Conservation (phyloP, 495 filamentous ascomycete genomes). For the Letharia lupina region DNA sequence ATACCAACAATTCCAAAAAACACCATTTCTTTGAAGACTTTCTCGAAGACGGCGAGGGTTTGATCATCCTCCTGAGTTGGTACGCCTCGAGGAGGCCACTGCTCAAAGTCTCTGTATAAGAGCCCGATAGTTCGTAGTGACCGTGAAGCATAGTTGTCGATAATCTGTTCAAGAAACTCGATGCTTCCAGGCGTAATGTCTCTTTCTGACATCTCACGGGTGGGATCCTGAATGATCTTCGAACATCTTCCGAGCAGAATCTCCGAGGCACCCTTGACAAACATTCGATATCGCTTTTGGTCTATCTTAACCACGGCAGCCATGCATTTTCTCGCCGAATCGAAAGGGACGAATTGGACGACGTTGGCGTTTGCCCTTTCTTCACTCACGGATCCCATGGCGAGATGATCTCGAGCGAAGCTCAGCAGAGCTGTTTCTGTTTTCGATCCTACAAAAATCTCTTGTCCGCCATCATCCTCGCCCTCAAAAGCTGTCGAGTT, state of each 20-base stretch:
- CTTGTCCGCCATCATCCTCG: slow-evolving; percentile 51
- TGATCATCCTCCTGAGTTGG: slow-evolving; percentile 59
- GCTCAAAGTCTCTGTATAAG: slow-evolving; percentile 78
- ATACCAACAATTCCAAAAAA: slow-evolving; percentile 77
- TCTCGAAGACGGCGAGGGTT: slow-evolving; percentile 66
- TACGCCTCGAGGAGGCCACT: slow-evolving; percentile 71
- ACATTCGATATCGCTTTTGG: slow-evolving; percentile 60
- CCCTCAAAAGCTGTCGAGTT: slow-evolving; percentile 90
- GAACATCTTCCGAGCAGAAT: slow-evolving; percentile 69
- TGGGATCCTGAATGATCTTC: slow-evolving; percentile 63
- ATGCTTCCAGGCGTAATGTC: slow-evolving; percentile 51
- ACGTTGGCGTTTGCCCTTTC: slow-evolving; percentile 61
- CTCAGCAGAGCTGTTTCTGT: slow-evolving; percentile 77
- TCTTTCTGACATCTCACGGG: slow-evolving; percentile 44
- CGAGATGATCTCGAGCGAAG: slow-evolving; percentile 68
- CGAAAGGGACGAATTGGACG: slow-evolving; percentile 74
- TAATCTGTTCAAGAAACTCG: slow-evolving; percentile 53
- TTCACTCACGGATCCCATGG: slow-evolving; percentile 60
- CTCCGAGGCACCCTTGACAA: slow-evolving; percentile 85
- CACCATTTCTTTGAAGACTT: slow-evolving; percentile 69
- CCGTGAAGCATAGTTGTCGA: slow-evolving; percentile 67
- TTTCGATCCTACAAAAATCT: slow-evolving; percentile 77
- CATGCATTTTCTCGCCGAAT: slow-evolving; percentile 85
- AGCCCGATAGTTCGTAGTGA: slow-evolving; percentile 84
- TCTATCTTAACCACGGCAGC: slow-evolving; percentile 61